Evolutionary conservation across 805 yeast species (phyloP).

Genomic region (Maudiozyma saulgeensis): DNA sequence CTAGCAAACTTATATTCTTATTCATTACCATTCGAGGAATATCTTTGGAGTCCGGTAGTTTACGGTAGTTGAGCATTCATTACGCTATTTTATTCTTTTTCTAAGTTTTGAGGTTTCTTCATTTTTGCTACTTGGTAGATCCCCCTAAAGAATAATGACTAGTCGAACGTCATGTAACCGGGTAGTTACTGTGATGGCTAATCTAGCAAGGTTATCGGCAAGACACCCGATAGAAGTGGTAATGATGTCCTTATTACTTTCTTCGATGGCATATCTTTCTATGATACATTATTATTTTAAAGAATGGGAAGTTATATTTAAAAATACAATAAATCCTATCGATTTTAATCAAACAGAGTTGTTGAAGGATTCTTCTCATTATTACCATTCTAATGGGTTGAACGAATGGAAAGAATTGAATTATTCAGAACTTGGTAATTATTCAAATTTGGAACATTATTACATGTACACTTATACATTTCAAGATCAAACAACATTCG

Average conservation of each 20-base stretch:
- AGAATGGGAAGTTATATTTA: constrained; percentile 30
- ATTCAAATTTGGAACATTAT: constrained; percentile 17
- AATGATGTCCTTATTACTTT: constrained; percentile 58
- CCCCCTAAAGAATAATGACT: neutral
- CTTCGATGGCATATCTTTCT: constrained; percentile 71
- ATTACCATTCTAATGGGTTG: constrained; percentile 12
- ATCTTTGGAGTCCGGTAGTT: too few species aligned
- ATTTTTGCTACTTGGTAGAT: too few species aligned
- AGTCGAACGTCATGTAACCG: neutral
- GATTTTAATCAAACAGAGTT: constrained; percentile 13
- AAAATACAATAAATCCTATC: constrained; percentile 9
- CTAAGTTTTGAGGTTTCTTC: too few species aligned
- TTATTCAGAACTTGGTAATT: constrained; percentile 6
- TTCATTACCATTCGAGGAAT: too few species aligned
- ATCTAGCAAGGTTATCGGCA: constrained; percentile 48
- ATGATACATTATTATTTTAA: constrained; percentile 55
- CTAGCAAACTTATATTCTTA: too few species aligned
- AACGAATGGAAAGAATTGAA: constrained; percentile 9
- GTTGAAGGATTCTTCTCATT: constrained; percentile 23
- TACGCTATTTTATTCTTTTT: too few species aligned
- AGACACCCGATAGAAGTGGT: constrained; percentile 81
- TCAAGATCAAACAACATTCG: constrained; percentile 7
- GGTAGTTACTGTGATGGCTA: constrained; percentile 33
- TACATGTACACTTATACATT: constrained; percentile 24
- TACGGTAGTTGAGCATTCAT: too few species aligned